These are phyloP conservation scores for Apostasia ramifera DNA, from an alignment of 106 monocot species.

Conservation along the genomic window DNA sequence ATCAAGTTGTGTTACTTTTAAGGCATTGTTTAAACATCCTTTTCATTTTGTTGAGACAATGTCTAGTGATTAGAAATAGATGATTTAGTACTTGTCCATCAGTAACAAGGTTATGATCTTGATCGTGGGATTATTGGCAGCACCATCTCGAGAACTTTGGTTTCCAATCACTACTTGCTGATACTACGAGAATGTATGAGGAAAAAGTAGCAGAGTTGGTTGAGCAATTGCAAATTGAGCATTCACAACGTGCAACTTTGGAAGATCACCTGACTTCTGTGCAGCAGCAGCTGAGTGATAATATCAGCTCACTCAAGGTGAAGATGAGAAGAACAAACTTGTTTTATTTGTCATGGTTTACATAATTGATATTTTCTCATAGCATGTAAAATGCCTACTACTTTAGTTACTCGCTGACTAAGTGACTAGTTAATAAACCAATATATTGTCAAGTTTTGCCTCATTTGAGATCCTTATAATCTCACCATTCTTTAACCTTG, in stretches of 20 bases:
- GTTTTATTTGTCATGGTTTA: background rate
- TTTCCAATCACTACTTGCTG: constrained; percentile 47
- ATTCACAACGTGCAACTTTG: constrained; percentile 20
- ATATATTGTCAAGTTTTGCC: too few relatives aligned
- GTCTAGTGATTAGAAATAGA: background rate
- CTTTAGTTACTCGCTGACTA: too few relatives aligned
- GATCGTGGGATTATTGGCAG: constrained; percentile 33
- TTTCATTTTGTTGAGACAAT: background rate
- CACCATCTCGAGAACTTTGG: constrained; percentile 42
- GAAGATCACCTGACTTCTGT: constrained; percentile 27
- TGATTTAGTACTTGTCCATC: background rate
- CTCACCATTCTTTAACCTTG: too few relatives aligned
- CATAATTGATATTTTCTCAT: background rate
- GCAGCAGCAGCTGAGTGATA: constrained; percentile 17
- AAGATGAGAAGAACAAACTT: background rate
- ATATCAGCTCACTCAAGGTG: constrained; percentile 39
- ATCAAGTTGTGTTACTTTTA: background rate
- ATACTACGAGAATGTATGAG: constrained; percentile 57
- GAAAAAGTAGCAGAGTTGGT: constrained; percentile 42
- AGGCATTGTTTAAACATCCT: background rate
- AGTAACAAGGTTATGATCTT: background rate
- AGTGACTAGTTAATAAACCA: too few relatives aligned
- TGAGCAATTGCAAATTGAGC: constrained; percentile 41
- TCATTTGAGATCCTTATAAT: too few relatives aligned
- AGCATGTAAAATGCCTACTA: too few relatives aligned